These are phyloP conservation scores for Cenchrus americanus DNA, from an alignment of 176 grass and related monocot species.

Conservation along the genomic window DNA sequence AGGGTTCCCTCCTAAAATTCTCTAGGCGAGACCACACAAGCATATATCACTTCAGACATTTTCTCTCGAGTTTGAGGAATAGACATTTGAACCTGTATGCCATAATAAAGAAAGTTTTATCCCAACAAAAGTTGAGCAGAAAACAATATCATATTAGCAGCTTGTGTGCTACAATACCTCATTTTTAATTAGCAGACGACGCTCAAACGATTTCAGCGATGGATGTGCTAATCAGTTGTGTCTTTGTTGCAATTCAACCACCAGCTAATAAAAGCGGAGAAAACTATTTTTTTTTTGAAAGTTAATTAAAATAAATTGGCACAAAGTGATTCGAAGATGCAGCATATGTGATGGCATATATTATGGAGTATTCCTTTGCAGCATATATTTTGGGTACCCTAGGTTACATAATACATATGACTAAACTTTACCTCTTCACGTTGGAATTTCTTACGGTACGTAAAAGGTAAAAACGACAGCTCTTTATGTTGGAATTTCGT, in stretches of 20 bases:
- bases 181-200: neutral
- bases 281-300: neutral
- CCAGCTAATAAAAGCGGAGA: neutral
- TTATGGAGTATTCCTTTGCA: neutral
- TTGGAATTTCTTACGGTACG: constrained; percentile 18
- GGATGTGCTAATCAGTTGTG: neutral
- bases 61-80: neutral
- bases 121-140: neutral
- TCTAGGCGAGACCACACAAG: neutral
- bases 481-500: constrained; percentile 13
- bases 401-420: neutral
- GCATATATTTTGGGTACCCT: neutral
- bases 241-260: neutral
- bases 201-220: neutral
- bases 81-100: neutral
- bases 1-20: constrained; percentile 28
- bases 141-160: neutral
- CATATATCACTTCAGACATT: neutral
- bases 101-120: neutral
- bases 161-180: neutral
- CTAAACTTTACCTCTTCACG: neutral
- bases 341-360: neutral
- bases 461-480: neutral
- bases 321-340: neutral
- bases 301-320: neutral